Conservation (phyloP, 768 basidiomycete genomes). For the Auriscalpium microsporum region DNA sequence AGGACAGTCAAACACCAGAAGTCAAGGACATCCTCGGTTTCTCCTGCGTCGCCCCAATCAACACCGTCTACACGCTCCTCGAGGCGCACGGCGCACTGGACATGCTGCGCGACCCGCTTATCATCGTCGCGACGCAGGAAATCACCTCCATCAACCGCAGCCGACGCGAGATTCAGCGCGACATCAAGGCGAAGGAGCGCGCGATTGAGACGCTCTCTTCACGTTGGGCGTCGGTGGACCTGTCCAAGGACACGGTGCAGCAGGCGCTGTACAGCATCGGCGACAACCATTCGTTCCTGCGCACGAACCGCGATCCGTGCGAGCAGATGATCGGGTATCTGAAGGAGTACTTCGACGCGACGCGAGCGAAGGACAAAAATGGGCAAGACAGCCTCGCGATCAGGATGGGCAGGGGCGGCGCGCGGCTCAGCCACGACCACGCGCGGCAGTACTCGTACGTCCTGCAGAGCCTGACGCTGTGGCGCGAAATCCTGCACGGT, state of each 20-base stretch:
- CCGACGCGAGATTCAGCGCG: slow-evolving; percentile 73
- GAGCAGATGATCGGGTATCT: slow-evolving; percentile 74
- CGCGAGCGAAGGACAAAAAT: slow-evolving; percentile 54
- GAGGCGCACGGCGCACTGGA: slow-evolving; percentile 57
- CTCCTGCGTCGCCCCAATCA: slow-evolving; percentile 70
- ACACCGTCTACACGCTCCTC: slow-evolving; percentile 61
- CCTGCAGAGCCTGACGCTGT: slow-evolving; percentile 76
- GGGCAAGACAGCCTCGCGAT: slow-evolving; percentile 55
- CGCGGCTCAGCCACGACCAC: slow-evolving; percentile 78
- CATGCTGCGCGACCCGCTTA: slow-evolving; percentile 67
- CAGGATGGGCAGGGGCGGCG: slow-evolving; percentile 71
- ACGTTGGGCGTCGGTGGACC: slow-evolving; percentile 47
- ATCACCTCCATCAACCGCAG: slow-evolving; percentile 65
- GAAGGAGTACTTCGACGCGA: slow-evolving; percentile 71
- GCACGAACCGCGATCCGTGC: slow-evolving; percentile 82
- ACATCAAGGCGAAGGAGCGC: slow-evolving; percentile 77
- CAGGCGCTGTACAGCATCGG: slow-evolving; percentile 85
- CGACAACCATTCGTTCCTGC: slow-evolving; percentile 83
- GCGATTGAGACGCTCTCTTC: slow-evolving; percentile 70
- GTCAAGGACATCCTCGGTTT: slow-evolving; percentile 75
- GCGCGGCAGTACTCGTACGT: slow-evolving; percentile 81
- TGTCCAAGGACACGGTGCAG: slow-evolving; percentile 58
- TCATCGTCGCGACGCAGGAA: slow-evolving; percentile 73
- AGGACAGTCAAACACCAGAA: slow-evolving; percentile 83
- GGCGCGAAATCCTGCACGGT: slow-evolving; percentile 84